Base-by-base conservation (phyloP, 495 filamentous ascomycete genomes). In the Podospora pseudoanserina region DNA sequence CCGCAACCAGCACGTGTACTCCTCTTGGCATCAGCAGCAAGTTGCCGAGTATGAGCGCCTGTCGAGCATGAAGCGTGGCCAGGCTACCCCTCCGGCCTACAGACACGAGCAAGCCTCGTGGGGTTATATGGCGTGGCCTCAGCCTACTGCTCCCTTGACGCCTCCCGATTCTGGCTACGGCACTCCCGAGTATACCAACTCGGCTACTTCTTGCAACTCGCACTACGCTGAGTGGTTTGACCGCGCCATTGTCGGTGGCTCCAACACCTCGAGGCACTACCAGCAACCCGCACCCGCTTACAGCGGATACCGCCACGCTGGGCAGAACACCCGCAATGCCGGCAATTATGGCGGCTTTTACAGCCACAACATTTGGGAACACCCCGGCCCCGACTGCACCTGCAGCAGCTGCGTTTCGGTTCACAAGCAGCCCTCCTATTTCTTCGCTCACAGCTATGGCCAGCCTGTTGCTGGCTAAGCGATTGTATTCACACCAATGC, bases 401-500 rank as follows among this genome's bases (percentile, higher is more conserved):
- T 95, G 92, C 76, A 75, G 80, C 60, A 86, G 87, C 65, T 94
- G 91, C 77, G 78, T 81, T 19, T 74, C 74, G 28, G 56, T 72
- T 19, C 88, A 76, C 65, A 74, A 86, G 68, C 86, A 89, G 66
- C 76, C 87, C 49, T 78, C 85, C 19, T 92, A 93, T 74, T 87
- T 92, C 73, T 86, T 85, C 74, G 80, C 83, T 60, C 84, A 83
- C 61, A 80, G 81, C 59, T 92, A 88, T 71, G 78, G 88, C 20
- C 90, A 91, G 77, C 81, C 91, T 26, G 88, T 90, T 26, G 85
- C 85, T 70, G 88, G 86, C 27, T 90, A 80, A 81, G 54, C 4
- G 7, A 49, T 16, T 49, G 39, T 49, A 49, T 49, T 49, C 39
- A 49, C 39, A 49, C 39, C 7, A 18, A 11, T 49, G 39, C 39